These are phyloP conservation scores for Naganishia onofrii DNA, from an alignment of 768 basidiomycete genomes.

Conservation along the genomic window DNA sequence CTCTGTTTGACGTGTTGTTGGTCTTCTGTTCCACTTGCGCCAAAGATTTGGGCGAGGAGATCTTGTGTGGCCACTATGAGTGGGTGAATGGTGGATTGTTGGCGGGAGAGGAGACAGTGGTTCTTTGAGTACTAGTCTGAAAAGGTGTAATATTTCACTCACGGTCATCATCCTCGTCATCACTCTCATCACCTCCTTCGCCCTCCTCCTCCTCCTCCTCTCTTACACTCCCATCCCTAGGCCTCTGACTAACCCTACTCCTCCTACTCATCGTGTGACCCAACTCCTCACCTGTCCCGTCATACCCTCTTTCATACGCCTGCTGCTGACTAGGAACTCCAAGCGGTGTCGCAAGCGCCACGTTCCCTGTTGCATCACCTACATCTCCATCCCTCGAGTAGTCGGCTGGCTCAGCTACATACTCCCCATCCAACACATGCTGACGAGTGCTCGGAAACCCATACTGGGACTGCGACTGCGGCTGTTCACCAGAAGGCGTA, in stretches of 20 bases:
- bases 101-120: background rate
- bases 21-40: constrained; percentile 15
- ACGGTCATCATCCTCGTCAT: constrained; percentile 11
- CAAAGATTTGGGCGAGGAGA: constrained; percentile 25
- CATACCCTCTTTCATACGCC: background rate
- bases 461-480: background rate
- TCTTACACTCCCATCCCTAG: background rate
- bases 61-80: constrained; percentile 5
- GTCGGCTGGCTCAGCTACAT: background rate
- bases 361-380: no score
- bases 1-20: constrained; percentile 21
- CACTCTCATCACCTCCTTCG: constrained; percentile 2
- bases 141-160: background rate
- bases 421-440: background rate
- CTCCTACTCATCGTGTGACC: constrained; percentile 1
- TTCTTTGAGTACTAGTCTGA: background rate
- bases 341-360: constrained; percentile 15
- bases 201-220: constrained; percentile 5
- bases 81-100: background rate
- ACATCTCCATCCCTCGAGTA: constrained; percentile 4
- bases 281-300: background rate
- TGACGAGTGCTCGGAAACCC: background rate
- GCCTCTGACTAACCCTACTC: constrained; percentile 4
- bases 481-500: background rate
- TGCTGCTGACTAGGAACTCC: constrained; percentile 1